A percentile compares a stretch with the other conserved stretches of the same genome.
Conservation (phyloP, 2,329 filamentous ascomycete genomes). For the Orbilia blumenaviensis region DNA sequence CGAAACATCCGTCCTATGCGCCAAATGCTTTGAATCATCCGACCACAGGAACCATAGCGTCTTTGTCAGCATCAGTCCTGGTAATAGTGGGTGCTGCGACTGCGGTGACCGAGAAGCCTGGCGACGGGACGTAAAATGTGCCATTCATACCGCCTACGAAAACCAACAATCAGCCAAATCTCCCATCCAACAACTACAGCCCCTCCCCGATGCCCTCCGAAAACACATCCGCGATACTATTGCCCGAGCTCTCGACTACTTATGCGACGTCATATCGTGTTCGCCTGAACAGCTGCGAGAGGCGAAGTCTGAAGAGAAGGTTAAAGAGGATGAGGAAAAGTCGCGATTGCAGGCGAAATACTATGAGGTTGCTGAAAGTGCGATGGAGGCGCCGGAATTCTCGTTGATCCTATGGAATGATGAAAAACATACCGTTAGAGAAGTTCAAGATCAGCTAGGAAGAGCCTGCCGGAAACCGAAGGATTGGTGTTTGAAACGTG, state of each 20-base stretch:
- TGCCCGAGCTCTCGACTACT: slow-evolving; percentile 84
- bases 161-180: slow-evolving; percentile 65
- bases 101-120: slow-evolving; percentile 96
- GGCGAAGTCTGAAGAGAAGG: slow-evolving; percentile 81
- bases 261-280: slow-evolving; percentile 97
- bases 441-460: slow-evolving; percentile 88
- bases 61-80: slow-evolving; percentile 83
- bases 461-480: slow-evolving; percentile 81
- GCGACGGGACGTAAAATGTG: slow-evolving; percentile 85
- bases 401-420: slow-evolving; percentile 95
- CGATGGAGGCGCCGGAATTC: slow-evolving; percentile 63
- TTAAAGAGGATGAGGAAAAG: slow-evolving; percentile 79
- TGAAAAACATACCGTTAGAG: slow-evolving; percentile 94
- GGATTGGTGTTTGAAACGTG: slow-evolving; percentile 75
- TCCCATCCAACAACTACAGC: slow-evolving; percentile 59
- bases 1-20: slow-evolving; percentile 94
- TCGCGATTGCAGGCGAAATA: slow-evolving; percentile 81
- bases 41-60: slow-evolving; percentile 95
- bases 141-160: slow-evolving; percentile 81
- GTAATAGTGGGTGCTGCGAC: slow-evolving; percentile 95
- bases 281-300: slow-evolving; percentile 93
- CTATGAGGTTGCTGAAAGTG: slow-evolving; percentile 66
- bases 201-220: slow-evolving; percentile 77
- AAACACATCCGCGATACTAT: slow-evolving; percentile 85
- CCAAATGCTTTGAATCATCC: slow-evolving; percentile 91